Conservation (phyloP, 768 basidiomycete species). For the Mycena olivaceomarginata region DNA sequence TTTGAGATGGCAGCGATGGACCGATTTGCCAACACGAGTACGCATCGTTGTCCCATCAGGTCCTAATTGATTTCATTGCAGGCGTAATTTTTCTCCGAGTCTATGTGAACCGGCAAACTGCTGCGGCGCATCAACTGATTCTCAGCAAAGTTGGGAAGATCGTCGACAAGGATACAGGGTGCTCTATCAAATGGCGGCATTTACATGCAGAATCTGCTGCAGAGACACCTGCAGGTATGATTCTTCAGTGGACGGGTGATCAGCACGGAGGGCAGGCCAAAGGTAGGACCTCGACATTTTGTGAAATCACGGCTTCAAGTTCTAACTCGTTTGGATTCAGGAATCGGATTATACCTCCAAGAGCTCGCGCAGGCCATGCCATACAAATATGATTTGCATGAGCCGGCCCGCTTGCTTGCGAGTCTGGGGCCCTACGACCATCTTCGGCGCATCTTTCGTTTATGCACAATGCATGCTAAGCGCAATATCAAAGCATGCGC, state of each 20-base stretch:
- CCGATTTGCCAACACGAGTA: too few relatives aligned
- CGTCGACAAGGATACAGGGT: constrained; percentile 25
- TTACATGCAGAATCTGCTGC: background rate
- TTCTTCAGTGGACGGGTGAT: constrained; percentile 24
- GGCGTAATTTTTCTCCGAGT: too few relatives aligned
- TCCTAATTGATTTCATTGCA: too few relatives aligned
- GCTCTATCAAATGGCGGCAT: constrained; percentile 37
- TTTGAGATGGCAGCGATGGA: too few relatives aligned
- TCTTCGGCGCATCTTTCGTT: background rate
- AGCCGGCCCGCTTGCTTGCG: background rate
- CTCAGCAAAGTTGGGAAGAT: background rate
- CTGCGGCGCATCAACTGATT: background rate
- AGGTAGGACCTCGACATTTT: background rate
- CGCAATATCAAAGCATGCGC: too few relatives aligned
- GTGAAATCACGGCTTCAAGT: too few relatives aligned
- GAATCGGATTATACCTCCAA: background rate
- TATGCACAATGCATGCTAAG: background rate
- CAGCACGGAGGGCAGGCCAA: constrained; percentile 40
- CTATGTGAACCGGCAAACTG: too few relatives aligned
- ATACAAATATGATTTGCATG: background rate
- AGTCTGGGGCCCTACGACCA: background rate
- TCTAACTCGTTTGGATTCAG: background rate
- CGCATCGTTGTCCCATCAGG: too few relatives aligned
- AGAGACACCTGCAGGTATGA: constrained; percentile 7
- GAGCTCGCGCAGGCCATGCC: background rate